Percentiles rank a stretch among this genome's conserved stretches.
phyloP scores from a whole-genome alignment of 176 grass and related monocot genomes.

The Tillandsia leiboldiana region DNA sequence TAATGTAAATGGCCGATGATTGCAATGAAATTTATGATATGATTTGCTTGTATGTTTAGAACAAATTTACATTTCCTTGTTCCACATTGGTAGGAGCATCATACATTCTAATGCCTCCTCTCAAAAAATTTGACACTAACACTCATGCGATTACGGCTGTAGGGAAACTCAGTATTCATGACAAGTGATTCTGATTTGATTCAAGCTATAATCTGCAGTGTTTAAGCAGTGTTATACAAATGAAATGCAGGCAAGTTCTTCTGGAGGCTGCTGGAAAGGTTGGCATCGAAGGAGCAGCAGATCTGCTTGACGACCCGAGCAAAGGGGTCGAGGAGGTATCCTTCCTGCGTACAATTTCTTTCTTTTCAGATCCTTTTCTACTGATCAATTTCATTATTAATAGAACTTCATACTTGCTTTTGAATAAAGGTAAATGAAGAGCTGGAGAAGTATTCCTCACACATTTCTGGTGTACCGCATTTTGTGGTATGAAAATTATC shows the following conservation, averaged over 20 bases:
- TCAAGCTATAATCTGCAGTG: neutral
- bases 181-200: neutral
- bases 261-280: slow-evolving; percentile 78
- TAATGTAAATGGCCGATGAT: no score
- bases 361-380: neutral
- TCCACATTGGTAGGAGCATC: no score
- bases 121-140: no score
- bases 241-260: slow-evolving; percentile 57
- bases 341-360: neutral
- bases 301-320: slow-evolving; percentile 58
- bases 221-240: slow-evolving; percentile 3
- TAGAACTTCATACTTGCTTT: slow-evolving; percentile 18
- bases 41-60: no score
- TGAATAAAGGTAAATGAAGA: slow-evolving; percentile 70
- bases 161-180: neutral
- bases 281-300: slow-evolving; percentile 75
- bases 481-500: slow-evolving; percentile 55
- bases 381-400: neutral
- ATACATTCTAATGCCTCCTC: no score
- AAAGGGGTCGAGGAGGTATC: slow-evolving; percentile 63
- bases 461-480: slow-evolving; percentile 74
- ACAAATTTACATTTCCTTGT: no score
- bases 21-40: no score
- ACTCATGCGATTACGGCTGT: neutral
- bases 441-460: slow-evolving; percentile 66